Conservation (phyloP, 2,329 filamentous ascomycete species). For the Phyllosticta ampelicida region DNA sequence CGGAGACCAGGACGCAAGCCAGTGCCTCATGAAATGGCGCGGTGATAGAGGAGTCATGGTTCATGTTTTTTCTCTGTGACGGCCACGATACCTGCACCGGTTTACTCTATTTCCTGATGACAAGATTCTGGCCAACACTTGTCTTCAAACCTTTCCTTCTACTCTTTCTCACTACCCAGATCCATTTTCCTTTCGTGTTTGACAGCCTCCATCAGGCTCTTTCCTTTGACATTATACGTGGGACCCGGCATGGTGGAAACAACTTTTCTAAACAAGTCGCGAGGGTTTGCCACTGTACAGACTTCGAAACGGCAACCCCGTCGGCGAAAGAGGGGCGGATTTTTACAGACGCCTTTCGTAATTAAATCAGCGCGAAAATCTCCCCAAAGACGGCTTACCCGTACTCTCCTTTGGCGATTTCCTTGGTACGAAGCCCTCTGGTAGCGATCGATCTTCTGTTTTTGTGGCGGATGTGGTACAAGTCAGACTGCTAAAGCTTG, state of each 20-base stretch:
- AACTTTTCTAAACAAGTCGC: not conserved
- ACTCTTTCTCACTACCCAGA: slow-evolving; percentile 5
- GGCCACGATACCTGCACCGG: slow-evolving; percentile 7
- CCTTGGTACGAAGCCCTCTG: not conserved
- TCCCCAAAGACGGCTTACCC: not conserved
- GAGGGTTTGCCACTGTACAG: not conserved
- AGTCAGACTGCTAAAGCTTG: not conserved
- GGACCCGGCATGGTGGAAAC: not conserved
- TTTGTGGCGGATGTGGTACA: not conserved
- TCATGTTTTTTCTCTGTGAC: slow-evolving; percentile 6
- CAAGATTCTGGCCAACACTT: slow-evolving; percentile 5
- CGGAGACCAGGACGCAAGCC: slow-evolving; percentile 2
- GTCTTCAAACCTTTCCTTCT: slow-evolving; percentile 1
- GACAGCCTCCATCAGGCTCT: not conserved
- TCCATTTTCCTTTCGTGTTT: slow-evolving; percentile 2
- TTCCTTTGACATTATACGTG: not conserved
- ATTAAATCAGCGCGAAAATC: not conserved
- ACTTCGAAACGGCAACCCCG: not conserved
- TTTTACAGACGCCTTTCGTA: not conserved
- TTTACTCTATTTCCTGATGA: slow-evolving; percentile 9
- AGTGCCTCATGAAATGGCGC: slow-evolving; percentile 3
- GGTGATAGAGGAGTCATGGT: not conserved
- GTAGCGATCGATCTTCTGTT: not conserved
- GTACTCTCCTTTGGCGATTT: not conserved
- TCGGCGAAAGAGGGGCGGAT: not conserved